Evolutionary conservation across 257 asterid species (phyloP).

Genomic region (Verbascum thapsus): DNA sequence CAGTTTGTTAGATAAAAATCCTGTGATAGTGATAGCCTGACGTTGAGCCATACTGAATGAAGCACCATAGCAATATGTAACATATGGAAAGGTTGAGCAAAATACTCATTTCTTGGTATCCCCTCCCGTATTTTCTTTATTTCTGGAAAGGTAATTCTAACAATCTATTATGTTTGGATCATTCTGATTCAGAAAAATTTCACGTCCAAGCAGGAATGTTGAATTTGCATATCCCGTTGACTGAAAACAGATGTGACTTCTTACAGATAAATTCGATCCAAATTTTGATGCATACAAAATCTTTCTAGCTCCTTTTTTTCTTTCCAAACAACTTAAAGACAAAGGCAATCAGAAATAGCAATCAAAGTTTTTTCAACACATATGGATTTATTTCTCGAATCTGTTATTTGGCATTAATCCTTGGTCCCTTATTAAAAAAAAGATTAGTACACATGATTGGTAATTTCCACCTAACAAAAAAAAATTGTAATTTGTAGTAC

Average conservation of each 20-base stretch:
- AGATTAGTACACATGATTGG: conserved; percentile 20
- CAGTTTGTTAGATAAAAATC: neutral
- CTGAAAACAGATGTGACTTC: conserved; percentile 1
- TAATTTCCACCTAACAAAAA: neutral
- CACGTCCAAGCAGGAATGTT: conserved; percentile 63
- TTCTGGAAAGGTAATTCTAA: no score
- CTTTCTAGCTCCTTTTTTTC: no score
- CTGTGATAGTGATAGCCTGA: conserved; percentile 27
- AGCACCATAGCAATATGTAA: conserved; percentile 52
- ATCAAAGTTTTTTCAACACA: no score
- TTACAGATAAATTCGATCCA: no score
- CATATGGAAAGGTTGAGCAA: conserved; percentile 39
- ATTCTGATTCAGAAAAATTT: conserved; percentile 55
- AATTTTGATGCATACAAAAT: no score
- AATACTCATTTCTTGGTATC: conserved; percentile 41
- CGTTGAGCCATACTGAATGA: conserved; percentile 66
- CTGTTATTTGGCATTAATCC: no score
- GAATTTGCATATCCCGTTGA: conserved; percentile 73
- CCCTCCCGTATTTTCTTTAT: conserved; percentile 46
- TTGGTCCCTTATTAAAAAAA: no score
- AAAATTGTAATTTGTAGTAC: neutral
- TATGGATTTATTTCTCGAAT: no score
- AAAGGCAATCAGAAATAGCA: no score
- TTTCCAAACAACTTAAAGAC: no score
- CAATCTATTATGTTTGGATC: no score